Evolutionary conservation across 2,329 filamentous ascomycete genomes (phyloP).

Genomic region (Alternaria postmessia): DNA sequence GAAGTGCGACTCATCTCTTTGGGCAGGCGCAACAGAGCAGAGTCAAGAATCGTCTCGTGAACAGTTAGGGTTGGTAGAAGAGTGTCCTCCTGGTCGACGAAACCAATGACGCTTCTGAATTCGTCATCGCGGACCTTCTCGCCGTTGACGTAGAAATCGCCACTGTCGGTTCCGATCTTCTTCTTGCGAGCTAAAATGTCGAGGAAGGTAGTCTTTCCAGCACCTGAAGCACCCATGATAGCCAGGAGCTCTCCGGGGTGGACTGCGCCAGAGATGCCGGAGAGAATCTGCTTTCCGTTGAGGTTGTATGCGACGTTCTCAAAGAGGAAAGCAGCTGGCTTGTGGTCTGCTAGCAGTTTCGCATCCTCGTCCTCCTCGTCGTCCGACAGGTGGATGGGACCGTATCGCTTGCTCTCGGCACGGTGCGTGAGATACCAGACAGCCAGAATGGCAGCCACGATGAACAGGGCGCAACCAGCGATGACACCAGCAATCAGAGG

Average conservation of each 20-base stretch:
- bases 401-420: conserved; percentile 66
- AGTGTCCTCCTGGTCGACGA: conserved; percentile 97
- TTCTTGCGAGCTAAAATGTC: conserved; percentile 97
- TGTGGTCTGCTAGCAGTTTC: conserved; percentile 90
- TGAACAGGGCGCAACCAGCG: conserved; percentile 81
- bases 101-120: conserved; percentile 91
- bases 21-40: conserved; percentile 89
- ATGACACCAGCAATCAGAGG: conserved; percentile 95
- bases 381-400: conserved; percentile 78
- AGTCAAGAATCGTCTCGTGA: conserved; percentile 96
- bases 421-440: conserved; percentile 90
- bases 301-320: conserved; percentile 86
- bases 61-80: conserved; percentile 96
- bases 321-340: conserved; percentile 86
- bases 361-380: conserved; percentile 85
- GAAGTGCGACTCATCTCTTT: conserved; percentile 84
- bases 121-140: conserved; percentile 85
- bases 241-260: conserved; percentile 94
- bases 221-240: conserved; percentile 97
- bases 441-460: conserved; percentile 83
- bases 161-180: conserved; percentile 80
- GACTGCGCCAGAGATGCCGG: conserved; percentile 82
- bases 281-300: conserved; percentile 86
- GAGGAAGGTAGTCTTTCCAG: conserved; percentile 95
- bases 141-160: conserved; percentile 92